A percentile compares a stretch with the other conserved stretches of the same genome.
Evolutionary conservation across 148 eudicot genomes (phyloP).

Genomic region (Vaccinium darrowii): DNA sequence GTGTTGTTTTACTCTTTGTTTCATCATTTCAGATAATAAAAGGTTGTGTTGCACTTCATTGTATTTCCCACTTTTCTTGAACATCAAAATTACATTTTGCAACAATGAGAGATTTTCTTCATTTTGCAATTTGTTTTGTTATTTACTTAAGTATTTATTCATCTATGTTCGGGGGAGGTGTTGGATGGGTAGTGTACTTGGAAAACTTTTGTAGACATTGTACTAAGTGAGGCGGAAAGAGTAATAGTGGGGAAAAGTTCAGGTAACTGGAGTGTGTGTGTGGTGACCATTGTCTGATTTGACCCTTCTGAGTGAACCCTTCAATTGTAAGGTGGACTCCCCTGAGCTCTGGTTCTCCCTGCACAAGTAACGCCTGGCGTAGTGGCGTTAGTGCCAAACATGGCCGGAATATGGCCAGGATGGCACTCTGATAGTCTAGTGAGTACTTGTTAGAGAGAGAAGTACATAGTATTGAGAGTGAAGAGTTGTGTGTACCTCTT

Average conservation of each 20-base stretch:
- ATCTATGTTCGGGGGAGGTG: background rate
- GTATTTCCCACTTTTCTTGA: background rate
- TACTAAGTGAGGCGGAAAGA: background rate
- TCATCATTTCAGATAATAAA: background rate
- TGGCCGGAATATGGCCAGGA: too few relatives aligned
- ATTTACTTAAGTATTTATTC: background rate
- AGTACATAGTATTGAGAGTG: too few relatives aligned
- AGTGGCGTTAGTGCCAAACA: too few relatives aligned
- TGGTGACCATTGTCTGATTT: too few relatives aligned
- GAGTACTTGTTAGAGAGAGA: too few relatives aligned
- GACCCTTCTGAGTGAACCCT: too few relatives aligned
- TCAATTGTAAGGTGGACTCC: too few relatives aligned
- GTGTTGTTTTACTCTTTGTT: background rate
- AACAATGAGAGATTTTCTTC: background rate
- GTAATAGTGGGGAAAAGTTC: background rate
- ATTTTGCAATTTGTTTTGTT: background rate
- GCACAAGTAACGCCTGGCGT: too few relatives aligned
- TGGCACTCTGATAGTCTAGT: too few relatives aligned
- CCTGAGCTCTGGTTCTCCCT: too few relatives aligned
- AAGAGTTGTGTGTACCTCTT: too few relatives aligned
- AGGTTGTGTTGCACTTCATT: background rate
- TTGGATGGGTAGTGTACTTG: background rate
- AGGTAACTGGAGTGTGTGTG: background rate
- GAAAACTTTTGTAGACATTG: background rate
- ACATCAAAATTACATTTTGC: background rate